Conservation (phyloP, 768 basidiomycete genomes). For the Mycena sanguinolenta region DNA sequence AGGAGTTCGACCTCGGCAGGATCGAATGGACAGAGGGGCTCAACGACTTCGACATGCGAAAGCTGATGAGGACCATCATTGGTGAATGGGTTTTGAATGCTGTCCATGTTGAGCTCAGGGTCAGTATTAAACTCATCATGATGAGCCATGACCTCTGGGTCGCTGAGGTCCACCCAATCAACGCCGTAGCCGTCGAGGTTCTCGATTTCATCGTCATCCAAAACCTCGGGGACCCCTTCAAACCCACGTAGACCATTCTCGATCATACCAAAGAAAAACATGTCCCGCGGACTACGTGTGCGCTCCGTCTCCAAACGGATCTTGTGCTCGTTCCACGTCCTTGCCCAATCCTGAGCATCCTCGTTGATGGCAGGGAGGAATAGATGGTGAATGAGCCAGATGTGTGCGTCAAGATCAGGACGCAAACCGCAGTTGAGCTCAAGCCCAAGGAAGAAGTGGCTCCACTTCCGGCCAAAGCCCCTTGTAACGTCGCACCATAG, state of each 20-base stretch:
- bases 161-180: conserved; percentile 11
- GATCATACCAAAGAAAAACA: conserved; percentile 30
- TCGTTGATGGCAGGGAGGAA: conserved; percentile 48
- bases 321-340: conserved; percentile 38
- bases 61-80: conserved; percentile 19
- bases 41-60: conserved; percentile 18
- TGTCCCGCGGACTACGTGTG: conserved; percentile 28
- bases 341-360: background rate
- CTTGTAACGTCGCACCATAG: too few relatives aligned
- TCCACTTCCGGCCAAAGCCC: too few relatives aligned
- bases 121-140: background rate
- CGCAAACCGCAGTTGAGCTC: background rate
- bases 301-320: background rate
- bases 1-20: background rate
- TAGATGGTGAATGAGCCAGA: conserved; percentile 46
- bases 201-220: background rate
- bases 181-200: conserved; percentile 11
- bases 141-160: conserved; percentile 9
- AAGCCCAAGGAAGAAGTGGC: too few relatives aligned
- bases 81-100: conserved; percentile 10
- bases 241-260: background rate
- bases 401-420: conserved; percentile 1
- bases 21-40: conserved; percentile 20
- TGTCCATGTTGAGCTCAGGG: background rate
- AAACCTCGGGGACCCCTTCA: background rate